A percentile compares a stretch with the other conserved stretches of the same genome.
These are phyloP conservation scores for Luvunga scandens DNA, from an alignment of 345 rosid genomes.

Conservation along the genomic window DNA sequence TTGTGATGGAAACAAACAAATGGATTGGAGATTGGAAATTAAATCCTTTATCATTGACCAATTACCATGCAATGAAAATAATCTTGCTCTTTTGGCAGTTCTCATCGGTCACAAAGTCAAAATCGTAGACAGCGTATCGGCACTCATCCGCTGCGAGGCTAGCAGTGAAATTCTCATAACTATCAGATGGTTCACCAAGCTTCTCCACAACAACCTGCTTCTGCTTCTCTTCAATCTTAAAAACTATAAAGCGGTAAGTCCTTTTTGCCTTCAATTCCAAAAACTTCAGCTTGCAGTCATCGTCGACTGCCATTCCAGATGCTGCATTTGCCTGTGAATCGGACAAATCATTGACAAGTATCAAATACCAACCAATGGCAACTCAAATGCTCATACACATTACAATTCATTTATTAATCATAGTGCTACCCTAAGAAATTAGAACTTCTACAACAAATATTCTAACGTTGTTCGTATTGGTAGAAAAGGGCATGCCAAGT, in stretches of 20 bases:
- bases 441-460: neutral
- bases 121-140: conserved; percentile 70
- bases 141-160: conserved; percentile 68
- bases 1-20: neutral
- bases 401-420: neutral
- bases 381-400: neutral
- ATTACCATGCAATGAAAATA: conserved; percentile 63
- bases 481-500: neutral
- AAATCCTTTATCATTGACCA: neutral
- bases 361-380: neutral
- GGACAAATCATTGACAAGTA: neutral
- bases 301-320: conserved; percentile 73
- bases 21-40: neutral
- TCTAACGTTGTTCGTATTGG: neutral
- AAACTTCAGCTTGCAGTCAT: conserved; percentile 71
- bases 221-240: conserved; percentile 62
- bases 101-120: conserved; percentile 59
- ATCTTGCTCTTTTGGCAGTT: conserved; percentile 72
- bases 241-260: conserved; percentile 60
- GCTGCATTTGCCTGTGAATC: conserved; percentile 55
- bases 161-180: conserved; percentile 54
- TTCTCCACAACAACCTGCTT: conserved; percentile 70
- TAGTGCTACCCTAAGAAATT: neutral
- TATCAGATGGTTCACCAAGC: conserved; percentile 55
- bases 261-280: conserved; percentile 64